Evolutionary conservation across 805 yeast species (phyloP).

Genomic region (Kuraishia molischiana): DNA sequence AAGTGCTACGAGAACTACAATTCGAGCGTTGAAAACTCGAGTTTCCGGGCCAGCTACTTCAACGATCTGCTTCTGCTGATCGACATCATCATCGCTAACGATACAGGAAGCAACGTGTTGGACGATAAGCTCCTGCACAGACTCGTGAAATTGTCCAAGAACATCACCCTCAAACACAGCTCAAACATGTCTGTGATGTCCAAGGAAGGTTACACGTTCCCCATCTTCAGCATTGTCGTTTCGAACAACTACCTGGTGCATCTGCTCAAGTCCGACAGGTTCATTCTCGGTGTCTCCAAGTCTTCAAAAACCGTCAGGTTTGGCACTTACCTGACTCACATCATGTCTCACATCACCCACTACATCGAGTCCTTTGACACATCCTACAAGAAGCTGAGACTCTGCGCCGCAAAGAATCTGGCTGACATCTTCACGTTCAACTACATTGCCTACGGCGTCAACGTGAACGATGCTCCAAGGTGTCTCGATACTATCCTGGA

Average conservation of each 20-base stretch:
- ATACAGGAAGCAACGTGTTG: constrained; percentile 14
- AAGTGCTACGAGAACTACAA: constrained; percentile 24
- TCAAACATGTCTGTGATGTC: constrained; percentile 2
- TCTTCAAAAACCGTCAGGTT: constrained; percentile 12
- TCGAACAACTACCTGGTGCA: constrained; percentile 16
- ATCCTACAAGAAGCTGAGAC: constrained; percentile 16
- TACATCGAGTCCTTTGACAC: constrained; percentile 13
- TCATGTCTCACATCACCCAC: constrained; percentile 9
- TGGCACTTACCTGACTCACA: constrained; percentile 12
- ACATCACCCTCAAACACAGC: constrained; percentile 11
- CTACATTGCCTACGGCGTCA: constrained; percentile 18
- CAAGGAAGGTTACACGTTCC: constrained; percentile 15
- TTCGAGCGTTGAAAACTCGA: constrained; percentile 17
- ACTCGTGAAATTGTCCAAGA: constrained; percentile 18
- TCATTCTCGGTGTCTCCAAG: constrained; percentile 3
- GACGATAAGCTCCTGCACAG: constrained; percentile 20
- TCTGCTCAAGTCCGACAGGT: constrained; percentile 22
- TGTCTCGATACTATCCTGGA: constrained; percentile 16
- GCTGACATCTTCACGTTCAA: constrained; percentile 22
- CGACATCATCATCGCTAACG: constrained; percentile 18
- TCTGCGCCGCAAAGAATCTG: constrained; percentile 18
- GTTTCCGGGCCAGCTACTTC: constrained; percentile 21
- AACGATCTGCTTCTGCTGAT: constrained; percentile 18
- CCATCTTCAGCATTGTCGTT: constrained; percentile 18
- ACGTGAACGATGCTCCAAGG: constrained; percentile 12